Evolutionary conservation across 306 rosid species (phyloP), one percentile per base, ranked within the genome.

Genomic region (Casuarina equisetifolia): DNA sequence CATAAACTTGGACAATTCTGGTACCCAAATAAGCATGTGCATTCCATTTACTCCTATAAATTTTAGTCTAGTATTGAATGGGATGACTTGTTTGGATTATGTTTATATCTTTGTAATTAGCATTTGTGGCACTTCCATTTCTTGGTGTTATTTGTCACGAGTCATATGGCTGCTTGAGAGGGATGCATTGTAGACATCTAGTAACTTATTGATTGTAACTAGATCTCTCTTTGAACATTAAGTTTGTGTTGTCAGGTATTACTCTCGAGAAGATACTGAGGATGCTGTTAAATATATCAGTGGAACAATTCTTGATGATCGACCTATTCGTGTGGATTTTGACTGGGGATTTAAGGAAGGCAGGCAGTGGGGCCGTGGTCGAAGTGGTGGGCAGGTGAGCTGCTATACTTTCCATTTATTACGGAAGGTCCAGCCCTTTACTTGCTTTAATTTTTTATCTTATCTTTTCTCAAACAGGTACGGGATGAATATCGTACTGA

Each of bases 261-360:
- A 95, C 89, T 92, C 99, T 42, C 95, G 96, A 35, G 97, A 95
- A 69, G 99, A 95, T 86, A 81, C 97, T 2, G 97, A 92, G 84
- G 99, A 95, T 84, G 97, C 97, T 76, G 97, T 94, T 74, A 95
- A 92, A 74, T 95, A 89, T 82, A 86, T 95, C 79, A 95, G 99
- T 46, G 97, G 97, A 68, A 95, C 99, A 7, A 92, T 92, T 85
- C 97, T 95, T 69, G 99, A 95, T 84, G 99, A 95, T 70, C 98
- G 98, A 74, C 97, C 97, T 61, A 92, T 95, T 84, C 98, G 98
- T 82, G 98, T 90, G 85, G 98, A 95, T 89, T 95, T 95, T 86
- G 99, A 95, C 70, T 95, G 99, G 99, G 99, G 99, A 69, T 95
- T 95, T 80, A 97, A 85, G 78, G 99, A 95, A 25, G 99, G 99